Percentiles rank a stretch among this genome's conserved stretches.
Conservation (phyloP, 345 rosid genomes). For the Tarenaya hassleriana region DNA sequence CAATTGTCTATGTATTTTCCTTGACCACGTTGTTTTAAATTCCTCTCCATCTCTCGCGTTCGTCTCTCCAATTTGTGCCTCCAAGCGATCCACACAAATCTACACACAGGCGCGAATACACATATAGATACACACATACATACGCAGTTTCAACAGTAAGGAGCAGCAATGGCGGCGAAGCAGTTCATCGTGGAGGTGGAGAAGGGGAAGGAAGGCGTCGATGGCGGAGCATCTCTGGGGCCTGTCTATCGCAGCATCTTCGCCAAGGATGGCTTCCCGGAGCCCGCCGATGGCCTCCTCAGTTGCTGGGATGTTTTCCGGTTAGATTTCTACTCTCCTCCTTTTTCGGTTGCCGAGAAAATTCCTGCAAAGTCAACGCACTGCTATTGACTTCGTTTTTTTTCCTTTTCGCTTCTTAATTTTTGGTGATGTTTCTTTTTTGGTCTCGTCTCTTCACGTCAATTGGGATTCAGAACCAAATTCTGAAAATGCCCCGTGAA, state of each 20-base stretch:
- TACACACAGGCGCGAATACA: too few relatives aligned
- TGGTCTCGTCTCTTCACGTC: background rate
- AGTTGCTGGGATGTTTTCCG: slow-evolving; percentile 97
- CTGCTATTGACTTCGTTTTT: background rate
- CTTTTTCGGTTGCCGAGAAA: background rate
- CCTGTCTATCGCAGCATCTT: slow-evolving; percentile 77
- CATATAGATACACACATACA: too few relatives aligned
- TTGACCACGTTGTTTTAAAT: too few relatives aligned
- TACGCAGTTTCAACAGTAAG: too few relatives aligned
- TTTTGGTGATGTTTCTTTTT: background rate
- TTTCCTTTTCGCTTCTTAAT: background rate
- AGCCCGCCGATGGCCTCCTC: slow-evolving; percentile 58
- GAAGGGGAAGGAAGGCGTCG: slow-evolving; percentile 53
- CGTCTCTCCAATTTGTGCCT: too few relatives aligned
- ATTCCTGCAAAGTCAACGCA: background rate
- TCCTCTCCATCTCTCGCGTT: too few relatives aligned
- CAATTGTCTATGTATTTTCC: too few relatives aligned
- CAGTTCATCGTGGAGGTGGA: slow-evolving; percentile 61
- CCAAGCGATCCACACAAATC: too few relatives aligned
- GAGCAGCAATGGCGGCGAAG: slow-evolving; percentile 13
- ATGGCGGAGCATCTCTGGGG: slow-evolving; percentile 64
- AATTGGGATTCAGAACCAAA: background rate
- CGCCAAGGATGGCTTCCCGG: slow-evolving; percentile 81
- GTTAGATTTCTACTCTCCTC: slow-evolving; percentile 30
- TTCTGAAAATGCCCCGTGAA: background rate